Evolutionary conservation across 169 alveolate genomes (phyloP), one percentile per base, ranked within the genome.

Genomic region (Sarcocystis neurona): DNA sequence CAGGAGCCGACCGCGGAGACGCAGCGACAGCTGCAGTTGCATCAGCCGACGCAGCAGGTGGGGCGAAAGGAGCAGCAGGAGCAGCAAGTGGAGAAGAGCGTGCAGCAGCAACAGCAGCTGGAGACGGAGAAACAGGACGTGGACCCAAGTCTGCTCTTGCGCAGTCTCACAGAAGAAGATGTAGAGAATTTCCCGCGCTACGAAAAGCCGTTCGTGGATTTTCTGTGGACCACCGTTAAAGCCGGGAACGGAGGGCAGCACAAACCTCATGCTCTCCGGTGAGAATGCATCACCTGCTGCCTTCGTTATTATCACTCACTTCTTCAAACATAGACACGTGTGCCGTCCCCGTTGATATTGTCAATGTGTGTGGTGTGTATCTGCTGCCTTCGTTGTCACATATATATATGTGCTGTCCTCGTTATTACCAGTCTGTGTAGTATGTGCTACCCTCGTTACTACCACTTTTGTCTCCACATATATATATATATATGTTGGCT

Each of bases 101-200:
- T n/a, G n/a, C n/a, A n/a, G n/a, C n/a, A n/a, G n/a, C n/a, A n/a
- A n/a, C n/a, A n/a, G n/a, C n/a, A n/a, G n/a, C n/a, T n/a, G n/a
- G n/a, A n/a, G n/a, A n/a, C n/a, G 70, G 70, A 58, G 70, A 27
- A 58, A 58, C 23, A 58, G 23, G 34, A 58, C n/a, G 70, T 27
- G 70, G 34, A 58, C 23, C 34, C 70, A 58, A 58, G n/a, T 23
- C 23, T 58, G n/a, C 27, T 84, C 37, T 60, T 84, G 89, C 1
- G 60, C 34, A 48, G 79, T 47, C 30, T 84, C 48, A 84, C 89
- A 46, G 74, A 70, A 32, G 89, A 66, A 23, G 92, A 89, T 60
- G 82, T 53, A 20, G 93, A 90, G 63, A 82, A 90, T 70, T 90
- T 90, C 53, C 93, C 93, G 2, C 90, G 93, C 34, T 68, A 66